Percentiles rank a stretch among this genome's conserved stretches.
Conservation (phyloP, 176 grass and related monocot genomes). For the Zizania latifolia region DNA sequence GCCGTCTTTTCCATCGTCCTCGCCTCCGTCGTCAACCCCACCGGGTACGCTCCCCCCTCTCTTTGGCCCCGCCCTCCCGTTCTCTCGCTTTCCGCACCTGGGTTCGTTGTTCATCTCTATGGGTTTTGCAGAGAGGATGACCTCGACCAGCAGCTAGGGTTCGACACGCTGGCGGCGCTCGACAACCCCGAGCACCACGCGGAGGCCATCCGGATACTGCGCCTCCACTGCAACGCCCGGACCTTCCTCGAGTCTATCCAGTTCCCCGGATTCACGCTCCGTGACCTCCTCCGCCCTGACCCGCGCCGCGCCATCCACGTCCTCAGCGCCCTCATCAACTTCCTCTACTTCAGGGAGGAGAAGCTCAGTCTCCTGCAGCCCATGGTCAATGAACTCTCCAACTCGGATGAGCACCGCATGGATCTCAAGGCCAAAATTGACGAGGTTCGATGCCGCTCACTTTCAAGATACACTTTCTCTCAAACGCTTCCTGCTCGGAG, state of each 20-base stretch:
- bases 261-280: conserved; percentile 42
- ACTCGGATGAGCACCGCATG: not conserved
- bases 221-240: conserved; percentile 27
- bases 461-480: not conserved
- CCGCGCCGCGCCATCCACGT: conserved; percentile 30
- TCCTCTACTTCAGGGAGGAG: conserved; percentile 62
- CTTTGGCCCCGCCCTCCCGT: too few relatives aligned
- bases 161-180: conserved; percentile 35
- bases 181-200: conserved; percentile 64
- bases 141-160: conserved; percentile 53
- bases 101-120: not conserved
- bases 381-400: conserved; percentile 21
- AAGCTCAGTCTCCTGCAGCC: conserved; percentile 43
- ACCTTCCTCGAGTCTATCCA: conserved; percentile 52
- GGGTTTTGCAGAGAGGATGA: conserved; percentile 38
- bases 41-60: conserved; percentile 1
- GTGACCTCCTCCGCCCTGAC: conserved; percentile 49
- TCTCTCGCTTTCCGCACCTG: not conserved
- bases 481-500: not conserved
- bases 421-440: conserved; percentile 43
- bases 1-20: conserved; percentile 39
- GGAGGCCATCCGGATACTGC: conserved; percentile 7
- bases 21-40: conserved; percentile 2
- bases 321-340: conserved; percentile 78
- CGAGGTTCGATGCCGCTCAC: conserved; percentile 23